A percentile compares a stretch with the other conserved stretches of the same genome.
Evolutionary conservation across 331 rosid genomes (phyloP).

Genomic region (Pyracantha coccinea): DNA sequence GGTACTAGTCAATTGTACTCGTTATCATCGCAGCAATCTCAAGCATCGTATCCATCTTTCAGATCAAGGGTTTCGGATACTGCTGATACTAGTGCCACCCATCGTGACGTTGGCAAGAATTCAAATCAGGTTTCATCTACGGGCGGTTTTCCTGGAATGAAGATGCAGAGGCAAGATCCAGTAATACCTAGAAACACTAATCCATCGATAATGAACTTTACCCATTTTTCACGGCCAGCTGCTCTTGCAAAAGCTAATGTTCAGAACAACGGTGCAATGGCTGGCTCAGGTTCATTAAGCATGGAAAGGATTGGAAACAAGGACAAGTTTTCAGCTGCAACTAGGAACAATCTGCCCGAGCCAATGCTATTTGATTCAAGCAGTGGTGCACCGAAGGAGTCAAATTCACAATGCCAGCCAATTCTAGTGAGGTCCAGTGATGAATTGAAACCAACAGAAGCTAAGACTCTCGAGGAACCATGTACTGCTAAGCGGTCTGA

Average conservation of each 20-base stretch:
- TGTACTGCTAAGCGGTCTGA: slow-evolving; percentile 30
- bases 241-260: slow-evolving; percentile 53
- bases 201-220: slow-evolving; percentile 52
- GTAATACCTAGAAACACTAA: slow-evolving; percentile 28
- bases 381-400: slow-evolving; percentile 26
- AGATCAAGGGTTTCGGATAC: slow-evolving; percentile 40
- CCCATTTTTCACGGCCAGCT: slow-evolving; percentile 76
- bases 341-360: slow-evolving; percentile 27
- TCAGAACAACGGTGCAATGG: slow-evolving; percentile 30
- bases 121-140: slow-evolving; percentile 36
- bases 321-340: slow-evolving; percentile 33
- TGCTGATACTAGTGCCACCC: slow-evolving; percentile 28
- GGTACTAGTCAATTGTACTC: slow-evolving; percentile 33
- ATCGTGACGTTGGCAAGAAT: slow-evolving; percentile 21
- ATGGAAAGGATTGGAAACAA: slow-evolving; percentile 24
- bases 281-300: slow-evolving; percentile 21
- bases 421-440: slow-evolving; percentile 31
- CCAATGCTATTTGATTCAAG: slow-evolving; percentile 22
- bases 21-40: slow-evolving; percentile 44
- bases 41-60: slow-evolving; percentile 37
- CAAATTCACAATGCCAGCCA: slow-evolving; percentile 25
- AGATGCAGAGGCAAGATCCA: slow-evolving; percentile 37
- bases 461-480: slow-evolving; percentile 34
- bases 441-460: slow-evolving; percentile 33
- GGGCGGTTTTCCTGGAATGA: slow-evolving; percentile 30